A percentile compares a stretch with the other conserved stretches of the same genome.
These are phyloP conservation scores for Flammula alnicola DNA, from an alignment of 1,284 basidiomycete species.

Conservation along the genomic window DNA sequence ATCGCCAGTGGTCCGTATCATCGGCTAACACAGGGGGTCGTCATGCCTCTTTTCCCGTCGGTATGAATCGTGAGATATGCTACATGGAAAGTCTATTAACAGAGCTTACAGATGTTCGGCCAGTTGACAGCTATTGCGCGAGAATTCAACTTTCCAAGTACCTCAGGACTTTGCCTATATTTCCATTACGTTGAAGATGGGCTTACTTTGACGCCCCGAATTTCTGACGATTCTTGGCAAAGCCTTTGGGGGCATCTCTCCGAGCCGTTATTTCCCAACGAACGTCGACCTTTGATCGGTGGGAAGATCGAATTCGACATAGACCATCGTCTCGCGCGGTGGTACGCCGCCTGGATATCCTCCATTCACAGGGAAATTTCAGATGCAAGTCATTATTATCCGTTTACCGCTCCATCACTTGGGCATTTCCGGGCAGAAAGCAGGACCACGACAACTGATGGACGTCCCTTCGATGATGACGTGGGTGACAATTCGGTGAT, in stretches of 20 bases:
- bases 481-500: slow-evolving; percentile 36
- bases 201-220: slow-evolving; percentile 61
- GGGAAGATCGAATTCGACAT: slow-evolving; percentile 82
- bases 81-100: neutral
- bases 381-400: slow-evolving; percentile 46
- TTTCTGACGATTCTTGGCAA: slow-evolving; percentile 79
- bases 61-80: slow-evolving; percentile 45
- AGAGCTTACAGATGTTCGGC: slow-evolving; percentile 59
- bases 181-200: slow-evolving; percentile 64
- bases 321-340: slow-evolving; percentile 69
- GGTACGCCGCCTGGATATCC: slow-evolving; percentile 73
- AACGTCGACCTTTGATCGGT: slow-evolving; percentile 56
- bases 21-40: slow-evolving; percentile 66
- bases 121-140: slow-evolving; percentile 78
- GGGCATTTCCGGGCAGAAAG: slow-evolving; percentile 60
- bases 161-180: slow-evolving; percentile 73
- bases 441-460: slow-evolving; percentile 52
- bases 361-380: slow-evolving; percentile 49
- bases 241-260: slow-evolving; percentile 70
- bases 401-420: slow-evolving; percentile 45
- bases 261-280: slow-evolving; percentile 46
- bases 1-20: slow-evolving; percentile 62
- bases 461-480: slow-evolving; percentile 45
- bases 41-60: slow-evolving; percentile 78
- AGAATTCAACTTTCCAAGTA: slow-evolving; percentile 81